Conservation (phyloP, 2,329 filamentous ascomycete species). For the Fusarium beomiforme region DNA sequence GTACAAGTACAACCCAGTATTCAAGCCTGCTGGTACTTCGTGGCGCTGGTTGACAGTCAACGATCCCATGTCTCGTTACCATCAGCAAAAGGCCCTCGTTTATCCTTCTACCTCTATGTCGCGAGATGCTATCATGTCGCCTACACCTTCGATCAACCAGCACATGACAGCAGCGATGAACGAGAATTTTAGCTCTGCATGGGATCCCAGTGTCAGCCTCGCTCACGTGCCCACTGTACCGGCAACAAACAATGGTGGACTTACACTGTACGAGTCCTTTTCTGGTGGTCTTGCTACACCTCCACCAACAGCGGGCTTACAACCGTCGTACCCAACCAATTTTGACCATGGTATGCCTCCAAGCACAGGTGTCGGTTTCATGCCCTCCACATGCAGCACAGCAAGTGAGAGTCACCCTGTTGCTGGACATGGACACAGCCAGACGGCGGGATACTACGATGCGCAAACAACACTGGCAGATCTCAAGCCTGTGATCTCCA, state of each 20-base stretch:
- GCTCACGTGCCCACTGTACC: slow-evolving; percentile 49
- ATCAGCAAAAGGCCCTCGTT: slow-evolving; percentile 60
- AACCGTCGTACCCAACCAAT: slow-evolving; percentile 56
- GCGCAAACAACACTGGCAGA: slow-evolving; percentile 46
- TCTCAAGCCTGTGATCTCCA: slow-evolving; percentile 48
- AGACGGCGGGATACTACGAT: slow-evolving; percentile 46
- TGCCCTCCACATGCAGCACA: slow-evolving; percentile 44
- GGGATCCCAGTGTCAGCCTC: slow-evolving; percentile 52
- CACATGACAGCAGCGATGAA: slow-evolving; percentile 65
- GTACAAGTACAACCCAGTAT: slow-evolving; percentile 59
- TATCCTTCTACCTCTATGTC: slow-evolving; percentile 49
- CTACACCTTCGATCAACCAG: slow-evolving; percentile 60
- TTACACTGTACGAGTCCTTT: slow-evolving; percentile 61
- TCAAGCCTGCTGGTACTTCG: slow-evolving; percentile 63
- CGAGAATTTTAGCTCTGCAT: slow-evolving; percentile 63
- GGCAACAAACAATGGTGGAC: slow-evolving; percentile 46
- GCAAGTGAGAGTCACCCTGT: slow-evolving; percentile 40
- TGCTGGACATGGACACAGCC: slow-evolving; percentile 40
- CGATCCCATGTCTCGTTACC: slow-evolving; percentile 67
- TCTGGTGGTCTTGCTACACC: slow-evolving; percentile 65
- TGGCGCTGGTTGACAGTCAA: slow-evolving; percentile 72
- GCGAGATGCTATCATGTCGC: slow-evolving; percentile 62
- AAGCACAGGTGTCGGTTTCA: slow-evolving; percentile 45
- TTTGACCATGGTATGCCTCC: slow-evolving; percentile 54
- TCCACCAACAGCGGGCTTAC: slow-evolving; percentile 63